Base-by-base conservation (phyloP, 768 basidiomycete species). In the Tephrocybe sp. region DNA sequence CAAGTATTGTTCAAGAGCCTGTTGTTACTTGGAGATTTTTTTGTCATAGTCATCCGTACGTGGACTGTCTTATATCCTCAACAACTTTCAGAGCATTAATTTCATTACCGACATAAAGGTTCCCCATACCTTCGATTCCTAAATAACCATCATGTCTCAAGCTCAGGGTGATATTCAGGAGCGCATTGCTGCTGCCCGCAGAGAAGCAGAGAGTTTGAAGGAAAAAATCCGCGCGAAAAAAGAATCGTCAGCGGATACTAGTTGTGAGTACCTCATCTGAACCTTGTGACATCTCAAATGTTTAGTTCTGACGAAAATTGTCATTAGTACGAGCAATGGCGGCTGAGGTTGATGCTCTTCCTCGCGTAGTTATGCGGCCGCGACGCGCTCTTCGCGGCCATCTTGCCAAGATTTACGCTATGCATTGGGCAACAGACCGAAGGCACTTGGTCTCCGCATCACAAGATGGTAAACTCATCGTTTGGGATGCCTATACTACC, bases 401-500 rank as follows among this genome's bases (percentile, higher is more conserved):
- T 72, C 84, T 99, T 46, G 96, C 96, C 55, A 99, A 99, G 79
- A 98, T 99, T 65, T 99, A 99, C 69, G 96, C 96, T 42, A 97
- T 99, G 91, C 97, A 99, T 70, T 99, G 97, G 97, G 89, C 96
- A 31, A 85, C 89, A 46, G 96, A 99, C 76, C 84, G 93, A 64
- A 81, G 97, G 62, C 96, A 99, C 76, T 84, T 99, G 54, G 96
- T 99, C 32, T 98, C 97, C 13, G 96, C 96, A n/a, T 98, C 96
- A 2, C 96, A 99, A 68, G 96, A 99, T 66, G 96, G 96, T 47
- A 99, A 99, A 71, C 83, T 99, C 52, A 98, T 99, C 66, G 96
- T 99, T 48, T 99, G 96, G 96, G 96, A 99, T 70, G 96, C 96
- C 45, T 98, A 98, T 72, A 98, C 96, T n/a, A 97, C 95, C 52